These are phyloP conservation scores for Stagonosporopsis tanaceti DNA, from an alignment of 2,329 filamentous ascomycete genomes.

Conservation along the genomic window DNA sequence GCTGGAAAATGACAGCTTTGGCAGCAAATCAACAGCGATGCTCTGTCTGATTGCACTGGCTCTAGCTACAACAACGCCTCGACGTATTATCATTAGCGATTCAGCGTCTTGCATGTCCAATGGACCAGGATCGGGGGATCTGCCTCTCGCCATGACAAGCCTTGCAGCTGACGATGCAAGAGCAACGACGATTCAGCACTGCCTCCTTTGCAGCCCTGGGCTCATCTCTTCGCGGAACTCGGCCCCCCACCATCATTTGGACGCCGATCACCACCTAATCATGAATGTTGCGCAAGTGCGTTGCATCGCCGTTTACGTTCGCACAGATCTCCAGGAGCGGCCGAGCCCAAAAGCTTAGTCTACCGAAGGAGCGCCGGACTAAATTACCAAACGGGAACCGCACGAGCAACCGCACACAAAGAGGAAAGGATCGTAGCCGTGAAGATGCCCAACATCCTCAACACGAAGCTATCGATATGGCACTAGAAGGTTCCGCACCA, in stretches of 20 bases:
- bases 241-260: neutral
- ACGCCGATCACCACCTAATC: constrained; percentile 5
- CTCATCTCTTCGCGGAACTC: constrained; percentile 1
- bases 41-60: constrained; percentile 12
- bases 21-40: constrained; percentile 1
- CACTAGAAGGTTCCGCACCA: neutral
- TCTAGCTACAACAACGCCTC: constrained; percentile 3
- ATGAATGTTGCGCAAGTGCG: neutral
- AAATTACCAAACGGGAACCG: constrained; percentile 13
- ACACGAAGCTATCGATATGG: neutral
- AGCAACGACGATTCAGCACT: constrained; percentile 14
- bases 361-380: constrained; percentile 17
- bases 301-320: constrained; percentile 5
- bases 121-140: constrained; percentile 19
- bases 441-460: constrained; percentile 10
- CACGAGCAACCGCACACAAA: constrained; percentile 7
- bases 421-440: constrained; percentile 9
- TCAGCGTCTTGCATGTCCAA: constrained; percentile 18
- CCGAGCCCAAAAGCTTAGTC: constrained; percentile 18
- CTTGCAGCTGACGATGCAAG: constrained; percentile 4
- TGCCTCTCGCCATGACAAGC: constrained; percentile 12
- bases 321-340: constrained; percentile 14
- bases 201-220: constrained; percentile 10
- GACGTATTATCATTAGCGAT: constrained; percentile 12
- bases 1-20: neutral